A percentile compares a stretch with the other conserved stretches of the same genome.
Evolutionary conservation across 805 yeast genomes (phyloP).

Genomic region (Cyberlindnera suaveolens): DNA sequence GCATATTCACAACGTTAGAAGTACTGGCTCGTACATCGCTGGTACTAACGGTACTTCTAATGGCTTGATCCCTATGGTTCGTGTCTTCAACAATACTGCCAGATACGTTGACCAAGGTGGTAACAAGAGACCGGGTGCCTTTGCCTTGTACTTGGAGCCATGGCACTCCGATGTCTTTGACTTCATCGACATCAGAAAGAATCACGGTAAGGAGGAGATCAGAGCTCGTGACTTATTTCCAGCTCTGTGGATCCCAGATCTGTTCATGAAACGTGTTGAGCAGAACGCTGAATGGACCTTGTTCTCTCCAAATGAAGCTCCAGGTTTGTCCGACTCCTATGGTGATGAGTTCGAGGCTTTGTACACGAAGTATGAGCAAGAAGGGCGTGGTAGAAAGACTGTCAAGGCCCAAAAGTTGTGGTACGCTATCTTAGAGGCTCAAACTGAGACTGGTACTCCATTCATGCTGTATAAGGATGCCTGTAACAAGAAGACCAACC

Average conservation of each 20-base stretch:
- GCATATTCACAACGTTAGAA: conserved; percentile 80
- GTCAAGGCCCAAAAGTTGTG: conserved; percentile 87
- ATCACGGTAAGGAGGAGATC: conserved; percentile 90
- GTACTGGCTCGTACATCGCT: conserved; percentile 81
- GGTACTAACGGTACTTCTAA: conserved; percentile 91
- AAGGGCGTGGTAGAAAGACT: conserved; percentile 56
- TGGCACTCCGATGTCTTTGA: conserved; percentile 95
- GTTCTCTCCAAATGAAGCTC: conserved; percentile 85
- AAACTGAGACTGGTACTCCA: conserved; percentile 95
- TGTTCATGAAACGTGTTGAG: conserved; percentile 89
- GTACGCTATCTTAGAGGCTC: conserved; percentile 85
- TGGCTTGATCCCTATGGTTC: conserved; percentile 93
- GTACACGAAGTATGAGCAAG: conserved; percentile 66
- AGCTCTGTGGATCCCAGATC: conserved; percentile 92
- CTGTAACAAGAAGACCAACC: conserved; percentile 82
- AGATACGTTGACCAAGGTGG: conserved; percentile 98
- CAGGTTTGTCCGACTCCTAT: conserved; percentile 74
- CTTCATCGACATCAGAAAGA: conserved; percentile 79
- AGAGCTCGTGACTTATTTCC: conserved; percentile 91
- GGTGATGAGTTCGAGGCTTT: conserved; percentile 78
- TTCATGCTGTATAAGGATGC: conserved; percentile 92
- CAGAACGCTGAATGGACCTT: conserved; percentile 76
- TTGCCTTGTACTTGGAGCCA: conserved; percentile 90
- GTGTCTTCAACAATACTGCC: conserved; percentile 94
- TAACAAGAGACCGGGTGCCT: conserved; percentile 96